Percentiles rank a stretch among this genome's conserved stretches.
Evolutionary conservation across 768 basidiomycete genomes (phyloP).

Genomic region (Leccinum disarticulatum): DNA sequence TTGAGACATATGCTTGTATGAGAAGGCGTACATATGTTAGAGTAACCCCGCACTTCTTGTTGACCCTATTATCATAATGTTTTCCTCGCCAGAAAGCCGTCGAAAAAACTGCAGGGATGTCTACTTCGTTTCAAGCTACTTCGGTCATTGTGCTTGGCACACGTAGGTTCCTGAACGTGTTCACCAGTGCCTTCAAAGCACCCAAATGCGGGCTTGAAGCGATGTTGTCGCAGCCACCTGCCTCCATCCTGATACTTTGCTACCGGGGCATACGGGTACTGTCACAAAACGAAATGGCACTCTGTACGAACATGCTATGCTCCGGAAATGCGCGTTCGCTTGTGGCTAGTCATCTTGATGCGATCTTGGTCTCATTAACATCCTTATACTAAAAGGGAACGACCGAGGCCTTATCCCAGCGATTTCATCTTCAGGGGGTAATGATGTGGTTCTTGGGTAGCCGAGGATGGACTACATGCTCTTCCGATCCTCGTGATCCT

Average conservation of each 20-base stretch:
- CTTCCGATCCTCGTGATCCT: not conserved
- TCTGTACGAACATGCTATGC: not conserved
- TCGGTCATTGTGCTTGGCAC: not conserved
- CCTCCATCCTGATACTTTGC: too few species aligned
- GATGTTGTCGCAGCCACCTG: not conserved
- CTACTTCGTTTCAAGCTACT: not conserved
- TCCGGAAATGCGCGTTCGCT: not conserved
- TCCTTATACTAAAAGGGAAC: slow-evolving; percentile 5
- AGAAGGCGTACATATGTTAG: slow-evolving; percentile 19
- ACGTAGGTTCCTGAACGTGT: not conserved
- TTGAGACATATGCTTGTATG: slow-evolving; percentile 14
- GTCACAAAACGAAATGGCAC: not conserved
- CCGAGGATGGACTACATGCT: not conserved
- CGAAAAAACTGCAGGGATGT: not conserved
- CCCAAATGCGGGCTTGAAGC: not conserved
- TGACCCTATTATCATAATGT: slow-evolving; percentile 15
- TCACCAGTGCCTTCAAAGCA: not conserved
- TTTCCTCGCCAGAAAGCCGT: slow-evolving; percentile 1
- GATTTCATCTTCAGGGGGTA: slow-evolving; percentile 1
- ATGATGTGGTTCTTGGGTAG: not conserved
- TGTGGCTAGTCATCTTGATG: not conserved
- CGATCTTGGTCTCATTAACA: slow-evolving; percentile 1
- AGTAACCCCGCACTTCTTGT: slow-evolving; percentile 12
- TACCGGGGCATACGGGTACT: not conserved
- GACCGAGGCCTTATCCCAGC: not conserved